These are phyloP conservation scores for Diaporthe citrichinensis DNA, from an alignment of 2,329 filamentous ascomycete genomes.

Conservation along the genomic window DNA sequence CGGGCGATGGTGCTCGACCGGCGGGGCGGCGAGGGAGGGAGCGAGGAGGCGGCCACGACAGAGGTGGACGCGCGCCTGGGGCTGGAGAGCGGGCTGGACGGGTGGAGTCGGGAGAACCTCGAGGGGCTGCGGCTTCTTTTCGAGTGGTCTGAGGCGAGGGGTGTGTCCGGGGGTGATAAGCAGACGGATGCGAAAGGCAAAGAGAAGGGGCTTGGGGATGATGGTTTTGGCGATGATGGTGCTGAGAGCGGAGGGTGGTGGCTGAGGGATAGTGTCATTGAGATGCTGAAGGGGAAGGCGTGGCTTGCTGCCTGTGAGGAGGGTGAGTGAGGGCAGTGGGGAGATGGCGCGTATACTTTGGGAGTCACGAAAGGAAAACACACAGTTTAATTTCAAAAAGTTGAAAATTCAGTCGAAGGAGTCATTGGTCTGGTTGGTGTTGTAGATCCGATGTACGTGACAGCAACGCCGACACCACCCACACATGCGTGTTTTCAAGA, in stretches of 20 bases:
- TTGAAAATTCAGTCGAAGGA: neutral
- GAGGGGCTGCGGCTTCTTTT: slow-evolving; percentile 67
- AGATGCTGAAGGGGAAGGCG: slow-evolving; percentile 67
- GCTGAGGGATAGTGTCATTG: slow-evolving; percentile 69
- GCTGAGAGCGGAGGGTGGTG: slow-evolving; percentile 62
- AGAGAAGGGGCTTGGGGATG: slow-evolving; percentile 43
- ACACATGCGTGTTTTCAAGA: neutral
- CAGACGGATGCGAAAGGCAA: neutral
- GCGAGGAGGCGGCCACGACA: slow-evolving; percentile 55
- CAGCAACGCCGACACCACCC: neutral
- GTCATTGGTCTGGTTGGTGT: neutral
- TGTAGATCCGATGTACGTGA: neutral
- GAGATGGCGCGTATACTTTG: too few species aligned
- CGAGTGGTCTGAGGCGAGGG: slow-evolving; percentile 67
- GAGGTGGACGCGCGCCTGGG: slow-evolving; percentile 80
- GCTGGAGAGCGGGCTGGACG: slow-evolving; percentile 67
- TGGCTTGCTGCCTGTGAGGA: slow-evolving; percentile 63
- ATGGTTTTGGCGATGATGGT: slow-evolving; percentile 31
- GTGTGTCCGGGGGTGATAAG: slow-evolving; percentile 45
- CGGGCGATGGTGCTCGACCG: slow-evolving; percentile 71
- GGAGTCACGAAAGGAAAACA: neutral
- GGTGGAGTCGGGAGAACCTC: slow-evolving; percentile 57
- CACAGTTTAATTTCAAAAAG: neutral
- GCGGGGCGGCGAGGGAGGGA: slow-evolving; percentile 61
- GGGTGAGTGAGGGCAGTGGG: neutral